phyloP scores from a whole-genome alignment of 2,329 filamentous ascomycete genomes.

The Sarocladium kiliense region DNA sequence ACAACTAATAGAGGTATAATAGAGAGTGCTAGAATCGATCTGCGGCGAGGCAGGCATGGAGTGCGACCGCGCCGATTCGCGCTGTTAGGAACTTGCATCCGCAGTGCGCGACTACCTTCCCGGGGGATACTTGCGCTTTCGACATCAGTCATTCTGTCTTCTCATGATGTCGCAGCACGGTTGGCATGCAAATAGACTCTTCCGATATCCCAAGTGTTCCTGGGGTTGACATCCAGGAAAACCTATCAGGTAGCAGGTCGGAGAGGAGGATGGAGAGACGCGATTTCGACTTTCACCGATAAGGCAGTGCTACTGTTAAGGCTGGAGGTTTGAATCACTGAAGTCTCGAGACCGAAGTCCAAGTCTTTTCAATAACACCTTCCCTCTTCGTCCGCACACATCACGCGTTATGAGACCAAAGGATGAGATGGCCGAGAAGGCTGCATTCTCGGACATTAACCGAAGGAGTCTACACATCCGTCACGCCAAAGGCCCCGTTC shows the following conservation, averaged over 20 bases:
- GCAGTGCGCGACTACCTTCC: neutral
- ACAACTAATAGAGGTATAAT: neutral
- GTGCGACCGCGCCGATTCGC: neutral
- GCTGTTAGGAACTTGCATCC: neutral
- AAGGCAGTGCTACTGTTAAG: no score
- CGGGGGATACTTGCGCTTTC: neutral
- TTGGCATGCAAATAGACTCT: no score
- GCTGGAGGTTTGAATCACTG: no score
- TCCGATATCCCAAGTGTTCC: no score
- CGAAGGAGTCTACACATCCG: neutral
- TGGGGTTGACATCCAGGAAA: no score
- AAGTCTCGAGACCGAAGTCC: neutral
- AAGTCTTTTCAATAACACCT: neutral
- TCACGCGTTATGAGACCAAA: neutral
- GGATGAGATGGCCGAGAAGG: neutral
- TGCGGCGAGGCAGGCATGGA: neutral
- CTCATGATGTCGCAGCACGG: neutral
- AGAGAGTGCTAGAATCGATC: neutral
- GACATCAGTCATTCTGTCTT: neutral
- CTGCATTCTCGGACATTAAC: neutral
- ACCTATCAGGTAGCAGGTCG: no score
- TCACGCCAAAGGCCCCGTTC: no score
- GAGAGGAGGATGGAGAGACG: no score
- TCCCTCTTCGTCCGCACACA: neutral
- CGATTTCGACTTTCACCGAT: no score